These are phyloP conservation scores for Colletotrichum musae DNA, from an alignment of 2,329 filamentous ascomycete species.

Conservation along the genomic window DNA sequence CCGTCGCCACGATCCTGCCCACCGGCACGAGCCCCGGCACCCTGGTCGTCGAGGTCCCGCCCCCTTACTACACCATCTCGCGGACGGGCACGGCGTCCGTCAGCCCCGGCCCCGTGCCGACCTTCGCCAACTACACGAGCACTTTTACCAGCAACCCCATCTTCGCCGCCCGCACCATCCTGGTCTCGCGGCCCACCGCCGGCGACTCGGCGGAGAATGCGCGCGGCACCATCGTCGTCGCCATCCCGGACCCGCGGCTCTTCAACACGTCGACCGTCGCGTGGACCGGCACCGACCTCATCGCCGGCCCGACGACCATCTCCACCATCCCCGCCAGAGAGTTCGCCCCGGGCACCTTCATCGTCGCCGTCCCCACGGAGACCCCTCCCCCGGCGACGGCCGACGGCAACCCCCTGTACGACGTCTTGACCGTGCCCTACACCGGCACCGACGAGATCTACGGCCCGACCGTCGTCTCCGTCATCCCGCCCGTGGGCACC, in stretches of 20 bases:
- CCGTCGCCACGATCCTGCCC: neutral
- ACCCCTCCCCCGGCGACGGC: too few relatives aligned
- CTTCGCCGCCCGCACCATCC: constrained; percentile 29
- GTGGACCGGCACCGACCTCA: constrained; percentile 11
- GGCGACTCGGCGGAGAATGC: neutral
- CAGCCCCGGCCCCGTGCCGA: neutral
- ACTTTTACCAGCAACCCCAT: constrained; percentile 22
- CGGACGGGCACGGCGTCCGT: constrained; percentile 7
- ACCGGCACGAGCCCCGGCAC: constrained; percentile 11
- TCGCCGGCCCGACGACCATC: constrained; percentile 23
- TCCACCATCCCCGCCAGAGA: constrained; percentile 29
- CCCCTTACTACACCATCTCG: constrained; percentile 28
- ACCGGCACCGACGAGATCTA: constrained; percentile 22
- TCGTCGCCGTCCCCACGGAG: constrained; percentile 22
- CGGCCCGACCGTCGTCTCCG: constrained; percentile 19
- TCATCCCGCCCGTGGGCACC: constrained; percentile 23
- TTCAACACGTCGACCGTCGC: constrained; percentile 30
- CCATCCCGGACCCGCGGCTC: constrained; percentile 24
- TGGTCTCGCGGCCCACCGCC: constrained; percentile 20
- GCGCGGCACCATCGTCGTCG: constrained; percentile 31
- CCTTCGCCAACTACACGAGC: constrained; percentile 21
- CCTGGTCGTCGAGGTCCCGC: constrained; percentile 24
- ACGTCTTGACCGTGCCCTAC: constrained; percentile 23
- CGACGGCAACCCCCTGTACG: neutral
- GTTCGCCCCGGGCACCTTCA: constrained; percentile 8